Evolutionary conservation across 1,284 basidiomycete genomes (phyloP).

Genomic region (Boletus hoseneyae): DNA sequence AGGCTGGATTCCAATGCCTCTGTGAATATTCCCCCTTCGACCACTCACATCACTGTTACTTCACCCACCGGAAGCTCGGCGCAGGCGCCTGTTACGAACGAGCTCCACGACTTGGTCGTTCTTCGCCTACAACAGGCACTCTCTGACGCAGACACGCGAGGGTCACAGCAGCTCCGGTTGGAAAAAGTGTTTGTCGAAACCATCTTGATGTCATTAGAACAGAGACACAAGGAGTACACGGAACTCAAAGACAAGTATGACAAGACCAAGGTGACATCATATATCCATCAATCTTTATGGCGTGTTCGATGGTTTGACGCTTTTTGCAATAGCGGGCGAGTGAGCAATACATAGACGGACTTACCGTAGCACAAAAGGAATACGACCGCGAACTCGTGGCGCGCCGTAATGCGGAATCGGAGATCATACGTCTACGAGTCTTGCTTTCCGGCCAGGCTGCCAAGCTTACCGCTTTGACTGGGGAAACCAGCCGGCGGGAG

Average conservation of each 20-base stretch:
- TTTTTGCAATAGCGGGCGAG: conserved; percentile 63
- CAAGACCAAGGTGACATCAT: conserved; percentile 68
- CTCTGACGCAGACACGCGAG: conserved; percentile 59
- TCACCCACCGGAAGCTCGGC: conserved; percentile 36
- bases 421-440: conserved; percentile 81
- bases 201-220: conserved; percentile 68
- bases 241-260: conserved; percentile 79
- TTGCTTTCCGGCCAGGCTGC: conserved; percentile 89
- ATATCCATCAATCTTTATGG: neutral
- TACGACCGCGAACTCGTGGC: conserved; percentile 88
- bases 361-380: conserved; percentile 89
- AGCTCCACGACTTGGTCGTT: conserved; percentile 47
- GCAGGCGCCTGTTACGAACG: conserved; percentile 32
- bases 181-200: conserved; percentile 75
- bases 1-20: conserved; percentile 21
- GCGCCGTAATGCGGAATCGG: conserved; percentile 86
- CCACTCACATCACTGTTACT: conserved; percentile 44
- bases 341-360: conserved; percentile 88
- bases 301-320: conserved; percentile 1
- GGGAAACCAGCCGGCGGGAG: conserved; percentile 76
- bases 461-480: conserved; percentile 77
- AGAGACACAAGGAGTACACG: conserved; percentile 58
- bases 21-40: conserved; percentile 14
- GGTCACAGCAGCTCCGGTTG: conserved; percentile 64
- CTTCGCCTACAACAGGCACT: conserved; percentile 60